Evolutionary conservation across 106 monocot genomes (phyloP), one percentile per base, ranked within the genome.

Genomic region (Allium cepa): DNA sequence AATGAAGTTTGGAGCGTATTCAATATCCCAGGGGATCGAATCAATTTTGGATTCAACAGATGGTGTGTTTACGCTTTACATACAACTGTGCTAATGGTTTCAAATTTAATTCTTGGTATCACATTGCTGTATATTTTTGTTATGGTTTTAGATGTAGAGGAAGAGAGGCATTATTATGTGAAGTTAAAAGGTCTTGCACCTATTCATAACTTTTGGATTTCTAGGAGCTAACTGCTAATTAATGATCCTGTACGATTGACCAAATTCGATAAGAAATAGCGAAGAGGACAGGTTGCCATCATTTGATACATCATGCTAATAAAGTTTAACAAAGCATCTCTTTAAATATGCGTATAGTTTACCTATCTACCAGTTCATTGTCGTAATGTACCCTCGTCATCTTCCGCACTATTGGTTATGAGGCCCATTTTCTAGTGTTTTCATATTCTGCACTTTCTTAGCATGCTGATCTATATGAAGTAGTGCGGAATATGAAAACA

Each of bases 171-270:
- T 69, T 90, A 86, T 81, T 57, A 80, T 60, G 83, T 86, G 14
- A 90, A 90, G 53, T 90, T 83, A 47, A 83, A 74, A 63, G 73
- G 72, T 46, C 81, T 90, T 57, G 77, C 90, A 9, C 86, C 86
- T 83, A 81, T 83, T 17, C 80, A 90, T 74, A 86, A 90, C 69
- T 74, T 56, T 15, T 90, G 86, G 90, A 46, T 90, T 67, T 61
- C 81, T 11, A 83, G 86, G 64, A 83, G 71, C 8, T 6, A 36
- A 36, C 36, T 36, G 36, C 36, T 36, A 1, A 3, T 36, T 36
- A 5, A 4, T 0, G 36, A 36, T 36, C 36, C 0, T 36, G 36
- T 36, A 36, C 36, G 36, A 3, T 36, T 36, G 28, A 52, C 63
- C 16, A 77, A 87, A 69, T 87, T 91, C 69, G 81, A 74, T 47